Base-by-base conservation (phyloP, 306 rosid species). In the Hylodesmum podocarpum region DNA sequence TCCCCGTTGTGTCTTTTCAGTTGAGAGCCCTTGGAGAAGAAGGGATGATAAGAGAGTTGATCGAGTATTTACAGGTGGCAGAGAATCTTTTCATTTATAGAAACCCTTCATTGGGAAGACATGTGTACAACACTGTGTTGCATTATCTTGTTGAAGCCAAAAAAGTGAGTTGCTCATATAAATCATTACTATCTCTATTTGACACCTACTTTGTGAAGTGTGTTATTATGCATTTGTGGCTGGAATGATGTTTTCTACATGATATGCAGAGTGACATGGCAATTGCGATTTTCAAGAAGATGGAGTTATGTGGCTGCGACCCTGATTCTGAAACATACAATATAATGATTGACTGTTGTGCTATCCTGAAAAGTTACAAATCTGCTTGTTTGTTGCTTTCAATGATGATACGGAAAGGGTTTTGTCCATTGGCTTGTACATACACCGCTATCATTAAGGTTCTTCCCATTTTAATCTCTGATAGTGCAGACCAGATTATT, bases 21-120 rank as follows among this genome's bases (percentile, higher is more conserved):
- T 73, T 94, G 84, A 90, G 75, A 65, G 93, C 93, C 84, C 85
- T 94, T 53, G 98, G 98, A 77, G 84, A 86, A 69, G 97, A 91
- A 82, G 88, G 90, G 69, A 94, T 94, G 97, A 84, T 77, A 74
- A 76, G 58, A 80, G 90, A 81, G 80, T 64, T 91, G 82, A 76
- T 91, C 76, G 87, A 86, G 44, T 90, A 90, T 82, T 88, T 94
- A 70, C 77, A 80, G 7, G 81, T 80, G 78, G 97, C 98, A 10
- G 96, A 94, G 78, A 87, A 81, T 79, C 87, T 86, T 71, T 91
- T 90, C 79, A 61, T 80, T 70, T 83, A 70, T 70, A 83, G 78
- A 47, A 68, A 79, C 64, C 82, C 85, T 75, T 44, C 79, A 76
- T 65, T 82, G 77, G 87, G 88, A 82, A 82, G 81, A 27, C 85